These are phyloP conservation scores for Epicoccum sorghinum DNA, from an alignment of 2,329 filamentous ascomycete species.

Conservation along the genomic window DNA sequence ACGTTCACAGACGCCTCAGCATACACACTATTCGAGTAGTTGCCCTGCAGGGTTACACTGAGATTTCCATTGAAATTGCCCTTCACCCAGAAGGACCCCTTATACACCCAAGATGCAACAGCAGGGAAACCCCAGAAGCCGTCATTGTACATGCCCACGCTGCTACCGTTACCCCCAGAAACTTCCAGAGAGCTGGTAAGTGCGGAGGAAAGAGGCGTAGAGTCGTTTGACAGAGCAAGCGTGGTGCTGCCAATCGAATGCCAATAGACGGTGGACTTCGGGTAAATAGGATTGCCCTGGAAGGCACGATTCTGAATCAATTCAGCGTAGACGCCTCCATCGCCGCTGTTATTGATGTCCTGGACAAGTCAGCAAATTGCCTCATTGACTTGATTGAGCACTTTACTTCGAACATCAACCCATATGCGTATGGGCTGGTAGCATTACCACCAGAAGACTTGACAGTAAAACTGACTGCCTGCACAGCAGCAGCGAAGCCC, in stretches of 20 bases:
- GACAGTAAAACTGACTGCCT: not conserved
- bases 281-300: constrained; percentile 49
- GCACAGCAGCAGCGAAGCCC: not conserved
- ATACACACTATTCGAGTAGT: not conserved
- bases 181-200: not conserved
- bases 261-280: not conserved
- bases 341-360: constrained; percentile 69
- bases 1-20: not conserved
- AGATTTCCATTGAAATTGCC: not conserved
- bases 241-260: not conserved
- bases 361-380: constrained; percentile 10
- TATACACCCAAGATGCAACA: not conserved
- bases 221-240: not conserved
- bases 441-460: not conserved
- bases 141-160: constrained; percentile 1
- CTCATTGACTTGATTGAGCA: not conserved
- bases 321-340: constrained; percentile 76
- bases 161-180: not conserved
- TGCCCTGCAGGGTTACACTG: not conserved
- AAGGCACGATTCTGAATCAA: constrained; percentile 74
- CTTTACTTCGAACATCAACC: not conserved
- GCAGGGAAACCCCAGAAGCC: not conserved
- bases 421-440: not conserved
- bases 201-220: not conserved
- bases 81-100: not conserved